Evolutionary conservation across 108 stramenopile species (phyloP), one percentile per base, ranked within the genome.

Genomic region (Nannochloropsis gaditana): DNA sequence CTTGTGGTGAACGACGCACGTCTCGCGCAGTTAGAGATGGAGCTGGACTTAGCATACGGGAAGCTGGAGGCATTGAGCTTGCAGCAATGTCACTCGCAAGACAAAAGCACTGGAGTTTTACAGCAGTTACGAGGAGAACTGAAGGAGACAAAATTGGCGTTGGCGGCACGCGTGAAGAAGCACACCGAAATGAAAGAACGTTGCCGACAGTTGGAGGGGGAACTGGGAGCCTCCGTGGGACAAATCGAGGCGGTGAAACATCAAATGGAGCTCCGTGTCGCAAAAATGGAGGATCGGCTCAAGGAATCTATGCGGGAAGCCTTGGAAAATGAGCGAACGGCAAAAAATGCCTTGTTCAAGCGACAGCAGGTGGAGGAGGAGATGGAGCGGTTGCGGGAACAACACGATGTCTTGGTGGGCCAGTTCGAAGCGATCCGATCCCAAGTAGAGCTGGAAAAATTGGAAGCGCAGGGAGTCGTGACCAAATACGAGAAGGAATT

Each of bases 291-390:
- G 59, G 59, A 73, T 15, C 15, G 59, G n/a, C n/a, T 73, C 19
- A 73, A 73, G n/a, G 59, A 73, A 8, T n/a, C 19, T 73, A 73
- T 73, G 59, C 15, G 59, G 59, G 59, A 73, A 8, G 59, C 59
- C 59, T 73, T 73, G 59, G 59, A 73, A n/a, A 73, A 73, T 73
- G 59, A 73, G n/a, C 59, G 59, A n/a, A 73, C 59, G n/a, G 59
- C 59, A 6, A 73, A 73, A 6, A 73, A 73, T 73, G 59, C 59
- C 59, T 73, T 73, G 59, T 73, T 73, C n/a, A 73, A 73, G n/a
- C 59, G 59, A 73, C 59, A 73, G 8, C 59, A 82, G 81, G 81
- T 21, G 9, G 81, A 82, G 81, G 81, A 43, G 81, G 81, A 82
- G 21, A 43, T 82, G 81, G 81, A 82, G 9, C 42, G 41, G 17